These are phyloP conservation scores for Cinnamomum micranthum DNA, from an alignment of 164 flowering plant species.

Conservation along the genomic window DNA sequence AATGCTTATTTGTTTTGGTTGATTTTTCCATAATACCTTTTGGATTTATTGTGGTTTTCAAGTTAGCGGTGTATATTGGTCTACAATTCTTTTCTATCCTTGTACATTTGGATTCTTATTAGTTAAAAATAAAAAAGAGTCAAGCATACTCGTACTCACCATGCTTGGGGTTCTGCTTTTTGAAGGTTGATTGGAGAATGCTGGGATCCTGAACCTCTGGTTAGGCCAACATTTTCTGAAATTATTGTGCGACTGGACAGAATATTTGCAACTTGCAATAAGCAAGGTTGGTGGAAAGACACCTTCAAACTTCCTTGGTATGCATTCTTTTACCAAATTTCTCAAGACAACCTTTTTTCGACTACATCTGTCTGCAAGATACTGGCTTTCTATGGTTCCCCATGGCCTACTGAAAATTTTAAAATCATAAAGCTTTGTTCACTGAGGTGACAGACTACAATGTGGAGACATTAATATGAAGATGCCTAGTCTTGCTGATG, in stretches of 20 bases:
- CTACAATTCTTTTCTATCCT: too few relatives aligned
- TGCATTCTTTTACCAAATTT: conserved; percentile 5
- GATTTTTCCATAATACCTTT: not conserved
- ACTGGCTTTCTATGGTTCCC: not conserved
- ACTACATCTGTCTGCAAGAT: not conserved
- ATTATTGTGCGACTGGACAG: conserved; percentile 74
- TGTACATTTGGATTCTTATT: too few relatives aligned
- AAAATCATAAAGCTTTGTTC: not conserved
- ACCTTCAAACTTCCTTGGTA: conserved; percentile 95
- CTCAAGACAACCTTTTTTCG: not conserved
- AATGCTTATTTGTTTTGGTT: not conserved
- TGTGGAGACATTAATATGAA: not conserved
- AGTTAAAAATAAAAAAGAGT: too few relatives aligned
- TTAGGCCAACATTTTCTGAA: conserved; percentile 86
- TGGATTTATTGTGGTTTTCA: too few relatives aligned
- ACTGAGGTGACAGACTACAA: not conserved
- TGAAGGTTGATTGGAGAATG: conserved; percentile 90
- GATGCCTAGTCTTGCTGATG: not conserved
- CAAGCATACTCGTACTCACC: not conserved
- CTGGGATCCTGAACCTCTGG: conserved; percentile 61
- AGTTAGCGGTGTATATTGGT: too few relatives aligned
- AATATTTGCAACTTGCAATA: conserved; percentile 60
- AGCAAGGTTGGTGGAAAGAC: conserved; percentile 98
- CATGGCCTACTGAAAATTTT: too few relatives aligned
- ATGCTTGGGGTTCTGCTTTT: not conserved